Conservation (phyloP, 2,329 filamentous ascomycete species). For the Ceratocystis albifundus region DNA sequence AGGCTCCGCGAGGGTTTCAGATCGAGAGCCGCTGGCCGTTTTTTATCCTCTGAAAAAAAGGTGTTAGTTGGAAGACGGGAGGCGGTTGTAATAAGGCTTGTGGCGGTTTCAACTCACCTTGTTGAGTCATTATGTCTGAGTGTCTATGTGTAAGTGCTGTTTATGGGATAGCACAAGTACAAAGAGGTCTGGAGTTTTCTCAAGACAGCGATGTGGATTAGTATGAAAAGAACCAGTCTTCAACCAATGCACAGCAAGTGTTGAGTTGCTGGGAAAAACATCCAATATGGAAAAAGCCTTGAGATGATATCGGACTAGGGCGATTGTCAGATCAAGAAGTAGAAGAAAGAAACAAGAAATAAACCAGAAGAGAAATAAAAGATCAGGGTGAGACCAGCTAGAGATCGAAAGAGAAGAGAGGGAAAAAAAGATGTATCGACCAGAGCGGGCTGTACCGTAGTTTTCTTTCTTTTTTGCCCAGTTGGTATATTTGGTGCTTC, state of each 20-base stretch:
- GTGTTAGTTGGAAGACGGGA: constrained; percentile 28
- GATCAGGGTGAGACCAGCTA: constrained; percentile 45
- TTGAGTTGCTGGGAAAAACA: not conserved
- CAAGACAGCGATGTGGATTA: not conserved
- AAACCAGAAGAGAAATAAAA: constrained; percentile 23
- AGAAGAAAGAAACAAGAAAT: constrained; percentile 8
- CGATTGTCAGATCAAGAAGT: not conserved
- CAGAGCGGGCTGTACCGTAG: constrained; percentile 1
- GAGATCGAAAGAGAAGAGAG: constrained; percentile 33
- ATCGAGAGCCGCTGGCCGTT: constrained; percentile 45
- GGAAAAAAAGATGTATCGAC: constrained; percentile 25
- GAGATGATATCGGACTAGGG: not conserved
- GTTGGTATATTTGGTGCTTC: not conserved
- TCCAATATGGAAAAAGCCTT: not conserved
- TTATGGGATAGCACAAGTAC: not conserved
- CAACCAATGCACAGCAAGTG: not conserved
- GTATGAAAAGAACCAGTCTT: not conserved
- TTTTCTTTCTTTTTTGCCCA: constrained; percentile 9
- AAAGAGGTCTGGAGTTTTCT: not conserved
- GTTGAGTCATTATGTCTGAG: constrained; percentile 30
- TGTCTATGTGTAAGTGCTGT: not conserved
- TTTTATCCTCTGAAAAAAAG: constrained; percentile 39
- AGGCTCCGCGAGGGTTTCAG: constrained; percentile 38
- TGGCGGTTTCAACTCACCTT: constrained; percentile 31
- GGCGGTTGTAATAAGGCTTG: not conserved